phyloP scores from a whole-genome alignment of 495 filamentous ascomycete species.

The Amphirosellinia nigrospora region DNA sequence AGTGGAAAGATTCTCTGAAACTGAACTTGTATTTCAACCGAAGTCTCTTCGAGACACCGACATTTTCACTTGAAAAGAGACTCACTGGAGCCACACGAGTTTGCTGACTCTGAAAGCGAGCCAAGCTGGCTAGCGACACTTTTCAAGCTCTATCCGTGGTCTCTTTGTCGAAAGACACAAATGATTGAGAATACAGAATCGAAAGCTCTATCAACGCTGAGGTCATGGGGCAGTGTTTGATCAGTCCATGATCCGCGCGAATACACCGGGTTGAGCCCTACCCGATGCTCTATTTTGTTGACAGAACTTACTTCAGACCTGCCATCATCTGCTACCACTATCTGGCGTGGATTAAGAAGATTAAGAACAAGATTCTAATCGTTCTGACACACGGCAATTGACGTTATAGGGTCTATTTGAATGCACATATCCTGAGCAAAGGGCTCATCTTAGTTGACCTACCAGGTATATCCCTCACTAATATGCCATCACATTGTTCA shows the following conservation, averaged over 20 bases:
- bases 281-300: constrained; percentile 37
- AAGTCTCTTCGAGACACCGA: constrained; percentile 39
- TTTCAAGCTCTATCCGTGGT: constrained; percentile 29
- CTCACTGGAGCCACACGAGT: constrained; percentile 27
- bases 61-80: constrained; percentile 30
- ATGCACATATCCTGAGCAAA: constrained; percentile 45
- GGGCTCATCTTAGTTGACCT: constrained; percentile 50
- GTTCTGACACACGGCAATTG: neutral
- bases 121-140: constrained; percentile 36
- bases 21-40: constrained; percentile 38
- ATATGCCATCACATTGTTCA: neutral
- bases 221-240: constrained; percentile 25
- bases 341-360: constrained; percentile 49
- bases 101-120: constrained; percentile 30
- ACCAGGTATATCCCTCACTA: constrained; percentile 32
- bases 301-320: constrained; percentile 41
- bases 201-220: constrained; percentile 25
- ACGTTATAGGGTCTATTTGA: constrained; percentile 40
- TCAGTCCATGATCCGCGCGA: neutral
- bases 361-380: constrained; percentile 31
- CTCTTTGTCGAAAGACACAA: constrained; percentile 19
- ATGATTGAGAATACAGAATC: neutral
- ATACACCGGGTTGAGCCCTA: constrained; percentile 1
- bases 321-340: constrained; percentile 1
- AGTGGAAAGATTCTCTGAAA: constrained; percentile 41